These are phyloP conservation scores for Amaranthus cruentus DNA, from an alignment of 148 eudicot species.

Conservation along the genomic window DNA sequence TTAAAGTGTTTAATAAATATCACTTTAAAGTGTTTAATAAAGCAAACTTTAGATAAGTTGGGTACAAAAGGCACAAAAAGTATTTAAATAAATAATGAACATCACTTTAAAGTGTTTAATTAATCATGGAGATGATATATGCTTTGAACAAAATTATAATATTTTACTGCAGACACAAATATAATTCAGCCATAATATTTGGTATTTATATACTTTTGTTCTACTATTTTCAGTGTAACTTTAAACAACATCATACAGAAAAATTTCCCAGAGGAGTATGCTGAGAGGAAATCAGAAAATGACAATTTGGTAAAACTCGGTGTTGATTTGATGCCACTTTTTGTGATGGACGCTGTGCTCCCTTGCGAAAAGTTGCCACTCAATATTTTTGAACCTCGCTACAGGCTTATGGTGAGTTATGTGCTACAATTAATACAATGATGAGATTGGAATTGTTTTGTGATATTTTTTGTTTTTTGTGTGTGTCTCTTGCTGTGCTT, in stretches of 20 bases:
- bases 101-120: not conserved
- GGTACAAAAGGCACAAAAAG: not conserved
- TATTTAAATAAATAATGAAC: not conserved
- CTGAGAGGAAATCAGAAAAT: slow-evolving; percentile 79
- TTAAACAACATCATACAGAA: slow-evolving; percentile 87
- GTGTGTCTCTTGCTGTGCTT: not conserved
- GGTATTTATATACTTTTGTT: slow-evolving; percentile 8
- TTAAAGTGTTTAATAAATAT: too few species aligned
- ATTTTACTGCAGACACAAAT: not conserved
- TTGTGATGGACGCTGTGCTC: slow-evolving; percentile 93
- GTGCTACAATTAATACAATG: not conserved
- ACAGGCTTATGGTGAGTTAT: slow-evolving; percentile 94
- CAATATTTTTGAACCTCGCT: slow-evolving; percentile 98
- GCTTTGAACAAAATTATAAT: not conserved
- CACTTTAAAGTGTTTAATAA: too few species aligned
- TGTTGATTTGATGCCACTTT: slow-evolving; percentile 85
- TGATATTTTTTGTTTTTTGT: not conserved
- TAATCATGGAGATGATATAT: not conserved
- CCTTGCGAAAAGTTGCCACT: slow-evolving; percentile 87
- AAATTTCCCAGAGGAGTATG: slow-evolving; percentile 84
- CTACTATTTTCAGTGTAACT: slow-evolving; percentile 66
- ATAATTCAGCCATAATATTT: not conserved
- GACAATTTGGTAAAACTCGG: slow-evolving; percentile 60
- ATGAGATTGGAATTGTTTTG: not conserved
- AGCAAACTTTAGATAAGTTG: too few species aligned